Evolutionary conservation across 495 filamentous ascomycete species (phyloP), one percentile per base, ranked within the genome.

Genomic region (Opeltia flavorubescens): DNA sequence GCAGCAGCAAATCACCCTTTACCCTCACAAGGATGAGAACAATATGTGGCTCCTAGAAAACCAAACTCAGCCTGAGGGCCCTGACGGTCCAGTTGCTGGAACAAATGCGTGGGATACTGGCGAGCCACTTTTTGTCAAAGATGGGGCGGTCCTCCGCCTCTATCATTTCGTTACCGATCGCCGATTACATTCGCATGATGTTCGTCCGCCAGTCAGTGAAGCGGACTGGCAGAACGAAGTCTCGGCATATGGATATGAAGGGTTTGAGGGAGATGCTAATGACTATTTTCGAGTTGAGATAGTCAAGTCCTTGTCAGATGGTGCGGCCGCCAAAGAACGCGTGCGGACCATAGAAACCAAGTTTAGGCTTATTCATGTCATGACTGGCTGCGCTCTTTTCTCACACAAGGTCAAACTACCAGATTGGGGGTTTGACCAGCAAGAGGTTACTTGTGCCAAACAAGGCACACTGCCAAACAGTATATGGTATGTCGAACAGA

Each of bases 221-320:
- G 89, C 86, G 2, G 91, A 98, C 5, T 98, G 91, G 91, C 91
- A 98, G 59, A 94, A 89, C 55, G 91, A 98, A 63, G 86, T 95
- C 12, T 95, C 91, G 5, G 91, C 91, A 13, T 98, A 98, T 62
- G 91, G 91, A 24, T 95, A 94, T 53, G 88, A 94, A 61, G 93
- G 93, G 6, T 98, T 98, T 57, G 76, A 88, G 44, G 91, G 91
- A 45, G 91, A 98, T 63, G 91, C 91, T 42, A 98, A 98, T 57
- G 91, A 98, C 60, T 68, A 86, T 24, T 98, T 94, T 77, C 82
- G 86, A 24, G 71, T 98, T 50, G 91, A 98, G 62, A 96, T 98
- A 56, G 72, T 94, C 55, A 89, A 89, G 66, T 80, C 80, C 34
- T 71, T 94, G 68, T 95, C 91, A 18, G 83, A 89, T 52, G 75